These are phyloP conservation scores for Daldinia decipiens DNA, from an alignment of 495 filamentous ascomycete species.

Conservation along the genomic window DNA sequence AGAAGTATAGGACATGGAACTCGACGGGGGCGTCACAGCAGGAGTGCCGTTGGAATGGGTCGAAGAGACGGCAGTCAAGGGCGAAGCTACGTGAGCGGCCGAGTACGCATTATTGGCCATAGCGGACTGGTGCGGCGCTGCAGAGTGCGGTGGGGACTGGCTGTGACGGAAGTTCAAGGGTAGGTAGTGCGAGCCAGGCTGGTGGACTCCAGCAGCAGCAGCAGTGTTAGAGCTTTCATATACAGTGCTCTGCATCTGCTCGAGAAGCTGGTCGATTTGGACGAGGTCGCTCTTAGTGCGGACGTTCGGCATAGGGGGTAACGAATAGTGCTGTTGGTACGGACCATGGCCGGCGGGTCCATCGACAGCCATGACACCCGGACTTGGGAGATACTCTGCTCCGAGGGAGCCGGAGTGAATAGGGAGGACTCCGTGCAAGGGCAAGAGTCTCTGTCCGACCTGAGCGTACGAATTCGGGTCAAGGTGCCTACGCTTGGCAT, in stretches of 20 bases:
- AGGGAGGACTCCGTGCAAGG: slow-evolving; percentile 73
- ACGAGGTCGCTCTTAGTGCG: slow-evolving; percentile 92
- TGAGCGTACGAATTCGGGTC: slow-evolving; percentile 85
- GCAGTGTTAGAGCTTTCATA: slow-evolving; percentile 88
- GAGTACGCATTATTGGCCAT: slow-evolving; percentile 57
- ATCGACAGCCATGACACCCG: slow-evolving; percentile 58
- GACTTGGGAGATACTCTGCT: slow-evolving; percentile 70
- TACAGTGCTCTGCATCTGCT: slow-evolving; percentile 93
- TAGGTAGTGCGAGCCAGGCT: slow-evolving; percentile 62
- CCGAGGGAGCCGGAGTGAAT: slow-evolving; percentile 70
- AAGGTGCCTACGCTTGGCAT: slow-evolving; percentile 87
- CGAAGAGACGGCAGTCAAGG: slow-evolving; percentile 66
- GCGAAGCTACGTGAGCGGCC: slow-evolving; percentile 66
- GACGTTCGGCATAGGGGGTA: slow-evolving; percentile 86
- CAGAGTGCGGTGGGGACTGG: slow-evolving; percentile 73
- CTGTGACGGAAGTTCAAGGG: slow-evolving; percentile 72
- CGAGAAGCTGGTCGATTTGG: slow-evolving; percentile 90
- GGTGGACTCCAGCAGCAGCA: slow-evolving; percentile 76
- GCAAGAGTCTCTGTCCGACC: slow-evolving; percentile 80
- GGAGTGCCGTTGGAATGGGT: slow-evolving; percentile 74
- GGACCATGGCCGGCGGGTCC: slow-evolving; percentile 62
- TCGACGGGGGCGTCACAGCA: slow-evolving; percentile 90
- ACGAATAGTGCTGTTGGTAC: slow-evolving; percentile 73
- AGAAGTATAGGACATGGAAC: slow-evolving; percentile 82
- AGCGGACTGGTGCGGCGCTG: slow-evolving; percentile 59